Conservation (phyloP, 2,329 filamentous ascomycete genomes). For the Cercospora citrullina region DNA sequence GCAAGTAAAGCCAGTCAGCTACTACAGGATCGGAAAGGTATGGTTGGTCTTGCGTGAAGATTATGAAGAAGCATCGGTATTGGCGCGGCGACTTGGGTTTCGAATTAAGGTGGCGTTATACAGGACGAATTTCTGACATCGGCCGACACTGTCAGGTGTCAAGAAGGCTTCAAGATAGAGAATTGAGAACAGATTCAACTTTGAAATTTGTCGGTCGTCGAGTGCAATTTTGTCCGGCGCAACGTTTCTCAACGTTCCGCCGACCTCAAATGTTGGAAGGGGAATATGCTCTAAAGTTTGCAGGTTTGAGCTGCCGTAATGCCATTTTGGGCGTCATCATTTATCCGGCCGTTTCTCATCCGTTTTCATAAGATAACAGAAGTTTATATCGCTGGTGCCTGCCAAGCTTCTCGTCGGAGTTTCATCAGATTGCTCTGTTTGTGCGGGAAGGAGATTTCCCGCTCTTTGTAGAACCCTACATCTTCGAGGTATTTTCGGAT, state of each 20-base stretch:
- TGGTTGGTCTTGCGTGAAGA: background rate
- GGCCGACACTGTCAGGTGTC: background rate
- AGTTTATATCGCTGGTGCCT: conserved; percentile 56
- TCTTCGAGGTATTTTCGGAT: conserved; percentile 69
- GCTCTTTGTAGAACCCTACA: conserved; percentile 81
- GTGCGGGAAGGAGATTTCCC: conserved; percentile 82
- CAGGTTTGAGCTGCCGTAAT: background rate
- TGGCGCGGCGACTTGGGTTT: background rate
- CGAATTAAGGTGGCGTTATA: background rate
- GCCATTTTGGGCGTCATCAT: background rate
- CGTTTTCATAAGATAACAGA: conserved; percentile 1
- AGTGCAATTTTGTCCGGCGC: background rate
- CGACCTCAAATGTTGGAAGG: background rate
- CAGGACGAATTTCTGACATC: background rate
- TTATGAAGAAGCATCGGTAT: background rate
- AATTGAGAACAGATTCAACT: background rate
- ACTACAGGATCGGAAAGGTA: background rate
- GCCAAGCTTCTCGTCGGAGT: conserved; percentile 76
- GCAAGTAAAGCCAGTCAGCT: background rate
- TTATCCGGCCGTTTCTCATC: background rate
- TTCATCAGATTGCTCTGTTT: conserved; percentile 89
- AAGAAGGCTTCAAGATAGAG: background rate
- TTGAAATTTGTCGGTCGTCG: background rate
- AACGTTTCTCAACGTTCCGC: background rate
- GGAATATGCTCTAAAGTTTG: background rate